These are phyloP conservation scores for Cryptococcus deneoformans DNA, from an alignment of 1,284 basidiomycete species.

Conservation along the genomic window DNA sequence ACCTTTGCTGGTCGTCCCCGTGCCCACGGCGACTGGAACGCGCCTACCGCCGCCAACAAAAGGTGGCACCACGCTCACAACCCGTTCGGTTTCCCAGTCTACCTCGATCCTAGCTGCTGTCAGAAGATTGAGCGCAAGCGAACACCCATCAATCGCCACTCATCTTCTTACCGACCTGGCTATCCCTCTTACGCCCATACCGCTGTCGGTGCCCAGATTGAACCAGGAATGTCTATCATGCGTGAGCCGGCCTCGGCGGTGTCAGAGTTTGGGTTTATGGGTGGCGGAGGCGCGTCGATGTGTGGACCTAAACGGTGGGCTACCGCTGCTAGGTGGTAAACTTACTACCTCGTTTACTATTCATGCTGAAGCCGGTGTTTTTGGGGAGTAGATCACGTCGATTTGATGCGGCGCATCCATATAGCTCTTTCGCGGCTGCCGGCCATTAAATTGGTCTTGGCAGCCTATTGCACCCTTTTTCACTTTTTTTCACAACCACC, in stretches of 20 bases:
- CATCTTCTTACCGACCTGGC: background rate
- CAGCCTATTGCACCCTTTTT: background rate
- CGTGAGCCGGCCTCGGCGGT: constrained; percentile 1
- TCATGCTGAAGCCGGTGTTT: too few species aligned
- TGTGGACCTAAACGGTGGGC: constrained; percentile 14
- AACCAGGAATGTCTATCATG: constrained; percentile 21
- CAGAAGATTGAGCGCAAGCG: background rate
- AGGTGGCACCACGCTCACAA: constrained; percentile 4
- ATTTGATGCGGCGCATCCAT: background rate
- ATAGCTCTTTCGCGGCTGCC: background rate
- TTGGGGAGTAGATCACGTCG: background rate
- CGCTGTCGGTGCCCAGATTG: constrained; percentile 5
- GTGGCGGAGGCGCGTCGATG: background rate
- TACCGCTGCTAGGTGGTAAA: constrained; percentile 9
- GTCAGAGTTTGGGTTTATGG: constrained; percentile 4
- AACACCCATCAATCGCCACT: background rate
- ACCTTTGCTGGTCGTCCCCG: background rate
- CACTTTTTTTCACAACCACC: background rate
- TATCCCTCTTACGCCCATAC: background rate
- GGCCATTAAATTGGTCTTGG: background rate
- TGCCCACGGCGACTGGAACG: too few species aligned
- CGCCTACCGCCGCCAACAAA: too few species aligned
- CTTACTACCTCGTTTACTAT: too few species aligned
- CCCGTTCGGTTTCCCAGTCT: constrained; percentile 5
- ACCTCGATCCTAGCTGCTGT: constrained; percentile 1